These are phyloP conservation scores for Cladosporium austrohemisphaericum DNA, from an alignment of 2,329 filamentous ascomycete species.

Conservation along the genomic window DNA sequence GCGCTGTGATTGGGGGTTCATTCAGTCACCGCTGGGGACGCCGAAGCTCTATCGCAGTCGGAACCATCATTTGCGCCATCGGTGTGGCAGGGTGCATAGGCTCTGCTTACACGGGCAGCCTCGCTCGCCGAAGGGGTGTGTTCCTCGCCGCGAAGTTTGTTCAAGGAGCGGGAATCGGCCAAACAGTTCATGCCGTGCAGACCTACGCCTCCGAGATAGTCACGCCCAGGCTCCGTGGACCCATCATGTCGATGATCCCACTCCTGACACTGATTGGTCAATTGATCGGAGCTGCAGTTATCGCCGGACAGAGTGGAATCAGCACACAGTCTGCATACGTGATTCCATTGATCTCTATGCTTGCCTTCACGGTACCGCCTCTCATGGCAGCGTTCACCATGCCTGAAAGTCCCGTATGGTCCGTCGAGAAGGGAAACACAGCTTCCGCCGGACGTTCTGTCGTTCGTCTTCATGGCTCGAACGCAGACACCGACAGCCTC, in stretches of 20 bases:
- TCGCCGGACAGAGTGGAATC: constrained; percentile 35
- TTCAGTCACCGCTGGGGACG: constrained; percentile 9
- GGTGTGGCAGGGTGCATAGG: constrained; percentile 6
- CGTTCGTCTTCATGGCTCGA: background rate
- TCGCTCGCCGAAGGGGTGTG: background rate
- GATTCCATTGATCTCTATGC: constrained; percentile 44
- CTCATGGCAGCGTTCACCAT: constrained; percentile 44
- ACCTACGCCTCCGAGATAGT: constrained; percentile 53
- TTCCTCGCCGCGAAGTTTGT: constrained; percentile 43
- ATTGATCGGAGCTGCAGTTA: constrained; percentile 43
- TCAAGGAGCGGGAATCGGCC: constrained; percentile 45
- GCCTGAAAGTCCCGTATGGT: constrained; percentile 51
- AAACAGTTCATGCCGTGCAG: constrained; percentile 46
- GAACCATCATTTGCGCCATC: constrained; percentile 3
- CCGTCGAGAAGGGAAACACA: constrained; percentile 42
- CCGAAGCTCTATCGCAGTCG: constrained; percentile 5
- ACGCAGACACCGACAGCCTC: background rate
- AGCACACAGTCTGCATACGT: constrained; percentile 35
- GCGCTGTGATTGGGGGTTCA: constrained; percentile 8
- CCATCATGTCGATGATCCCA: constrained; percentile 48
- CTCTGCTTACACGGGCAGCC: background rate
- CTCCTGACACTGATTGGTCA: constrained; percentile 50
- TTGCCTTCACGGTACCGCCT: constrained; percentile 43
- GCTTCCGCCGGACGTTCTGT: constrained; percentile 5
- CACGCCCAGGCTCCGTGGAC: constrained; percentile 45